Evolutionary conservation across 495 filamentous ascomycete genomes (phyloP), one percentile per base, ranked within the genome.

Genomic region (Penicillium steckii): DNA sequence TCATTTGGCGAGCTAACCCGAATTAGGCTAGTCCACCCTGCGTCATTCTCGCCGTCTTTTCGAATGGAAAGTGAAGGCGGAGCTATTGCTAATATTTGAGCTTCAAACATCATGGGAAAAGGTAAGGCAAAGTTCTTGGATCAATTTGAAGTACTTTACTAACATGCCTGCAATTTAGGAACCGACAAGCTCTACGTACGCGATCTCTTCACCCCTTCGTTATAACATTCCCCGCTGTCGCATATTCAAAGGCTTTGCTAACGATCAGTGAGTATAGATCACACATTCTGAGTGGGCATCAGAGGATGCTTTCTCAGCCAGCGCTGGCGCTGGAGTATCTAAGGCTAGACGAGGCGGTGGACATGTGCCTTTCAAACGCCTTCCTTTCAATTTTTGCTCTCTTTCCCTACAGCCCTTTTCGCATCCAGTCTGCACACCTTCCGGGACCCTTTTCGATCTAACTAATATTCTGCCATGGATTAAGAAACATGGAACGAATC

Each of bases 321-420:
- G 80, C 58, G 81, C 77, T 25, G 88, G 89, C 65, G 80, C 88
- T 30, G 87, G 85, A 50, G 85, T 87, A 13, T 57, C 68, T 18
- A 75, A 66, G 38, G 57, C 74, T 5, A 60, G 61, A 48, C 68
- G 64, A n/a, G 79, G 79, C 13, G 79, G 78, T 27, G 75, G 68
- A 29, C 80, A 82, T 44, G 80, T 80, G 17, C 77, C 80, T 25
- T 99, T 97, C 77, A 87, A 86, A 64, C 88, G 90, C 21, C 81
- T 98, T 3, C 94, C 94, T 30, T 98, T 95, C 82, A 97, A 96
- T 79, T 97, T 93, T 75, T 98, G 94, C 81, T 90, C 94, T 53
- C 85, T 96, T 30, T 93, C 88, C 22, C 85, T 98, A 15, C 94
- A 97, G 64, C 94, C 94, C 1, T 95, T 91, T 73, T 77, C 84